Evolutionary conservation across 106 monocot species (phyloP), one percentile per base, ranked within the genome.

Genomic region (Acorus gramineus): DNA sequence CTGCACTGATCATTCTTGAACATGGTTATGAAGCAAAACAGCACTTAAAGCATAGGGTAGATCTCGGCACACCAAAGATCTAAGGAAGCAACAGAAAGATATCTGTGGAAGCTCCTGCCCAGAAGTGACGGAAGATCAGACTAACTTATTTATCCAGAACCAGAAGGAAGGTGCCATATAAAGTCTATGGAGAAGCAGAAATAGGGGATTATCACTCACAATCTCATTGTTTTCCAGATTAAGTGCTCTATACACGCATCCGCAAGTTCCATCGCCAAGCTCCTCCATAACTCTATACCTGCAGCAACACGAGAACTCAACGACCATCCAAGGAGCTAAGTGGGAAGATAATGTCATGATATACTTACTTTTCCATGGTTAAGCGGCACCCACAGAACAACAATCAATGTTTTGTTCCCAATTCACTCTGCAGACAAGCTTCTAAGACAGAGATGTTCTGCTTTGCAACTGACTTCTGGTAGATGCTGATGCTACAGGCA

Each of bases 231-330:
- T 86, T 68, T 79, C 62, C 48, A 75, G 56, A 68, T 86, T 75
- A 47, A 82, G 60, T 13, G 93, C 93, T 59, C 70, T 86, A 63
- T 74, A 93, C 65, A 93, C 93, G 78, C 45, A 71, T 58, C 93
- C 93, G 63, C 86, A 89, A 11, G 86, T 89, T 64, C 93, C 93
- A 89, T 93, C 89, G 14, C 93, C 93, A 68, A 93, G 74, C 63
- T 86, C 89, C 77, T 77, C 81, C 46, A 86, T 60, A 46, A 84
- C 9, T 66, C 58, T 76, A 66, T 89, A 93, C 67, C 93, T 93
- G 71, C 66, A 78, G n/a, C 53, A 49, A 77, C 28, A 51, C 53
- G 14, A 43, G 48, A 52, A 63, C 64, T 56, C 42, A 14, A 73
- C 2, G 52, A 5, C 58, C 53, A 3, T 28, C 2, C 4, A 57